Base-by-base conservation (phyloP, 2,329 filamentous ascomycete genomes). In the Fusarium devonianum region DNA sequence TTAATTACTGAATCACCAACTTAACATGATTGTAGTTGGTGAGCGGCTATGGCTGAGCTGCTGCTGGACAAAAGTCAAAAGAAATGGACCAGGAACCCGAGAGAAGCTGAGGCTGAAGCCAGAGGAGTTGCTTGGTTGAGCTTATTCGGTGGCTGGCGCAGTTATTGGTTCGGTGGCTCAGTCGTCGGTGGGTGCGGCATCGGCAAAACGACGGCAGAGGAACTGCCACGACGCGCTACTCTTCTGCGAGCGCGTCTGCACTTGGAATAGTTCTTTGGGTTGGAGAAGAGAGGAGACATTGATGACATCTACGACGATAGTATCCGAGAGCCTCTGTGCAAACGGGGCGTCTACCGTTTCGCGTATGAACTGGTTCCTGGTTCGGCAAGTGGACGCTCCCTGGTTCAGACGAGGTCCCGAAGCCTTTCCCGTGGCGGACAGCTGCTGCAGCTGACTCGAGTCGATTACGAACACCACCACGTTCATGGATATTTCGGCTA, bases 71-170 rank as follows among this genome's bases (percentile, higher is more conserved):
- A 51, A 59, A 39, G 36, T 46, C n/a, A n/a, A 58, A 56, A 42
- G 26, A 41, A 25, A 36, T 37, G 36, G 42, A 49, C 39, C 33
- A 32, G 48, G 56, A 56, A 43, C 42, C 33, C 18, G 14, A 40
- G 53, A 59, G 56, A 62, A 62, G 62, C 60, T 63, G 58, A 63
- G 46, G 62, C 55, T 63, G 62, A 63, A 35, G 54, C 49, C 22
- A 43, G 39, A 47, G 32, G 39, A 39, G 42, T 51, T 22, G 37
- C n/a, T 17, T 32, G 32, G 13, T 17, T n/a, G n/a, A 22, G 10
- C 23, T 14, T 19, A 29, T 34, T 13, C 49, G 37, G 62, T 65
- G 59, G 59, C 49, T 32, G 17, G 3, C 13, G 9, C 23, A n/a
- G n/a, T n/a, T n/a, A n/a, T n/a, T n/a, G n/a, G n/a, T n/a, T n/a